Evolutionary conservation across 1,284 basidiomycete genomes (phyloP), one percentile per base, ranked within the genome.

Genomic region (Coniferiporia sulphurascens): DNA sequence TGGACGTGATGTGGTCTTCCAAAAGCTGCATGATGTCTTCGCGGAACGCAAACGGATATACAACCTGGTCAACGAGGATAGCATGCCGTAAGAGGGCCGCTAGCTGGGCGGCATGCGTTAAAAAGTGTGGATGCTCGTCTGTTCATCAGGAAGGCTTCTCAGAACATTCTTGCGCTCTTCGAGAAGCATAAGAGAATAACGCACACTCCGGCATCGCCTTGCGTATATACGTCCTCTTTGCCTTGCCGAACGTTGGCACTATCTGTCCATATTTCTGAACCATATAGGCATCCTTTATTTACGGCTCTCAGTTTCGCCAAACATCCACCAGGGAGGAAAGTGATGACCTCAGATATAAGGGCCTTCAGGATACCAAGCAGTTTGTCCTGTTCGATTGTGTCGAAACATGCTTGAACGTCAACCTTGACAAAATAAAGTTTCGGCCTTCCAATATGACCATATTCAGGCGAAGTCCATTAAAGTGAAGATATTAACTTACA

Each of bases 361-460:
- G 84, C 74, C 21, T 82, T 79, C 43, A 98, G 72, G 34, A 99
- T 93, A 38, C 82, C 76, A 13, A 99, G 73, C 51, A 99, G 74
- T 67, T 89, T 95, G 21, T 81, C 79, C 70, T 99, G 97, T 48
- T 95, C 87, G 63, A 99, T 98, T 0, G 91, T 94, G 72, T 99
- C 97, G 75, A 98, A 99, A 62, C 95, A 97, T 0, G 94, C 89
- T 62, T 90, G 87, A 13, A 99, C 93, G 69, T 99, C 97, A 34
- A 97, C 85, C 72, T 99, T 99, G 62, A 95, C 94, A 68, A 99
- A 96, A 71, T 95, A 98, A 3, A 97, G 72, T 64, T 84, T 86
- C 0, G 93, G 92, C 21, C 93, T 95, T 60, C 8, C 43, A 45
- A 48, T 32, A n/a, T 22, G 10, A 50, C 38, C 41, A 32, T 27